Conservation (phyloP, 768 basidiomycete species). For the Russula sp. region DNA sequence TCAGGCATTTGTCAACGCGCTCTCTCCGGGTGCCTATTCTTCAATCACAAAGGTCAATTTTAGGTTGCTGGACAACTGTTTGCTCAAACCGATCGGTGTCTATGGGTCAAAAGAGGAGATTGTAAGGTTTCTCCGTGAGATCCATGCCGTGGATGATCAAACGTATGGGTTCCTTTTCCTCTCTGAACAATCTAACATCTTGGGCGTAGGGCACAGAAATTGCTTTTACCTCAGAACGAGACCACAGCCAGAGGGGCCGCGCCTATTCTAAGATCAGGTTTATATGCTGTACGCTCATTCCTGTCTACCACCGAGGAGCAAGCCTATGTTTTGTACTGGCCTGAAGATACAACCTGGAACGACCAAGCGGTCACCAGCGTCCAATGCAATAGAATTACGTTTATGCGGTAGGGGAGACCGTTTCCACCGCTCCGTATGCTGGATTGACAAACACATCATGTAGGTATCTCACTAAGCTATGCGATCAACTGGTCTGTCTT, state of each 20-base stretch:
- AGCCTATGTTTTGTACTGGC: constrained; percentile 53
- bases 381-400: constrained; percentile 48
- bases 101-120: constrained; percentile 44
- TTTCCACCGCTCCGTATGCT: not conserved
- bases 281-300: constrained; percentile 38
- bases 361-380: constrained; percentile 41
- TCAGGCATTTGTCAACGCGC: constrained; percentile 40
- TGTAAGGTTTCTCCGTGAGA: constrained; percentile 27
- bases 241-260: constrained; percentile 15
- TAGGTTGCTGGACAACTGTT: constrained; percentile 39
- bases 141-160: constrained; percentile 33
- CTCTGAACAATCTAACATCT: not conserved
- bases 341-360: constrained; percentile 53
- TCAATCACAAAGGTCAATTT: constrained; percentile 53
- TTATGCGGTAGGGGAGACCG: constrained; percentile 44
- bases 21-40: constrained; percentile 45
- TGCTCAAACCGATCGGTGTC: constrained; percentile 23
- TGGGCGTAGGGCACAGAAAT: constrained; percentile 18
- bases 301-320: constrained; percentile 24
- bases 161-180: constrained; percentile 32
- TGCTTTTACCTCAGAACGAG: constrained; percentile 12
- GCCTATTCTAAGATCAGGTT: constrained; percentile 40
- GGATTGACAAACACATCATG: not conserved
- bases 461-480: not conserved
- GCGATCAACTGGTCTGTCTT: constrained; percentile 1